phyloP scores from a whole-genome alignment of 2,329 filamentous ascomycete genomes.

The Ceratocystiopsis brevicomis region DNA sequence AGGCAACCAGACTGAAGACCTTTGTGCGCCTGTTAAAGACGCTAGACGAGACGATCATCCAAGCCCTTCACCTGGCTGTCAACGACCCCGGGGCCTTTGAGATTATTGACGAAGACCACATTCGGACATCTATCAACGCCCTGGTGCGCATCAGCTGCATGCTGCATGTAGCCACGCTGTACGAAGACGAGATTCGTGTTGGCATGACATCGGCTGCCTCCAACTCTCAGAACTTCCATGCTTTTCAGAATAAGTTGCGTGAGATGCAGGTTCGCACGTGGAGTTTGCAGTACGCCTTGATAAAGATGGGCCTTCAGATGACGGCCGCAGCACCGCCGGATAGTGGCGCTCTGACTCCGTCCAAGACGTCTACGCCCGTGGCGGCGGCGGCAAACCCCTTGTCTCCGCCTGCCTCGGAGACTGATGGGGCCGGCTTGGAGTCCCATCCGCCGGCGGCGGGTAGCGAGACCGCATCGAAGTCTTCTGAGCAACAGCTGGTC shows the following conservation, averaged over 20 bases:
- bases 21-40: constrained; percentile 62
- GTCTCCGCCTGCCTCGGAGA: neutral
- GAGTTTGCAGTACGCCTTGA: constrained; percentile 67
- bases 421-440: neutral
- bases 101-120: constrained; percentile 62
- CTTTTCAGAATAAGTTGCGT: constrained; percentile 50
- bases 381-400: neutral
- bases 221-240: constrained; percentile 34
- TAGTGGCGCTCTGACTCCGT: too few relatives aligned
- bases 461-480: constrained; percentile 10
- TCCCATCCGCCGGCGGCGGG: too few relatives aligned
- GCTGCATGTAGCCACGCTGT: constrained; percentile 60
- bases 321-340: neutral
- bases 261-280: constrained; percentile 79
- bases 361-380: too few relatives aligned
- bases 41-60: constrained; percentile 56
- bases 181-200: constrained; percentile 70
- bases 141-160: constrained; percentile 54
- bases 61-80: constrained; percentile 48
- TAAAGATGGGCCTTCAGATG: constrained; percentile 48
- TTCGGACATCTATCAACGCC: constrained; percentile 53
- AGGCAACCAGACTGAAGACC: constrained; percentile 47
- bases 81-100: constrained; percentile 57
- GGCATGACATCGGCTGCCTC: constrained; percentile 37
- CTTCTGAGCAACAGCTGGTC: constrained; percentile 14